Evolutionary conservation across 2,329 filamentous ascomycete species (phyloP).

Genomic region (Hypoxylon rubiginosum): DNA sequence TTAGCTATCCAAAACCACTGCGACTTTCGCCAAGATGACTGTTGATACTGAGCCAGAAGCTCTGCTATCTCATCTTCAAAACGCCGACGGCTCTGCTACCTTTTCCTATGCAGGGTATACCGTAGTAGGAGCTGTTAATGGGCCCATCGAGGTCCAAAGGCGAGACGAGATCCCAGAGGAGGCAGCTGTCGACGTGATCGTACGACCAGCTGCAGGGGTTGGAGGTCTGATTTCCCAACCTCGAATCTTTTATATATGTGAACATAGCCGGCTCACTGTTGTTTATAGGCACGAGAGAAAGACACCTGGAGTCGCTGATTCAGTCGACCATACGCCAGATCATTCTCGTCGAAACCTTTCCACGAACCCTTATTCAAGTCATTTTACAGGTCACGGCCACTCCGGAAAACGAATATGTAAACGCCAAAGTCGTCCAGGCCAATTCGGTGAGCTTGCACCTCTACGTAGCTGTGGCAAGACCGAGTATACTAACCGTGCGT

Average conservation of each 20-base stretch:
- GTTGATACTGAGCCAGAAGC: slow-evolving; percentile 63
- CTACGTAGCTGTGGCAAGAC: slow-evolving; percentile 15
- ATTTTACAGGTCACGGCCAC: slow-evolving; percentile 80
- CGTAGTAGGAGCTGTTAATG: slow-evolving; percentile 89
- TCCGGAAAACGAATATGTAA: slow-evolving; percentile 76
- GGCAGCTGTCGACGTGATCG: slow-evolving; percentile 88
- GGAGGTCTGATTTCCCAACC: slow-evolving; percentile 69
- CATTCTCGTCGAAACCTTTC: slow-evolving; percentile 80
- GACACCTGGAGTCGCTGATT: slow-evolving; percentile 84
- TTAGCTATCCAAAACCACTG: slow-evolving; percentile 10
- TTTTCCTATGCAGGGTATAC: slow-evolving; percentile 83
- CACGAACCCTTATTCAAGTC: slow-evolving; percentile 82
- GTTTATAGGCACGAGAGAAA: slow-evolving; percentile 74
- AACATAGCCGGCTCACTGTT: slow-evolving; percentile 40
- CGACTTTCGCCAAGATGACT: slow-evolving; percentile 56
- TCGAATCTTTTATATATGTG: slow-evolving; percentile 29
- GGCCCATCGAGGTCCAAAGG: slow-evolving; percentile 89
- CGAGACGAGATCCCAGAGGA: slow-evolving; percentile 94
- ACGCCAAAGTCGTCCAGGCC: slow-evolving; percentile 71
- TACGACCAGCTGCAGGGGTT: slow-evolving; percentile 87
- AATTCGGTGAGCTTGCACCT: slow-evolving; percentile 65
- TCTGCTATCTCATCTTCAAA: slow-evolving; percentile 71
- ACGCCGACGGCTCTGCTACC: slow-evolving; percentile 83
- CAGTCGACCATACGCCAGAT: slow-evolving; percentile 80
- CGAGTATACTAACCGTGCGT: slow-evolving; percentile 41